Percentiles rank a stretch among this genome's conserved stretches.
phyloP scores from a whole-genome alignment of 202 grass and related monocot genomes.

The Schoenoplectus tabernaemontani region DNA sequence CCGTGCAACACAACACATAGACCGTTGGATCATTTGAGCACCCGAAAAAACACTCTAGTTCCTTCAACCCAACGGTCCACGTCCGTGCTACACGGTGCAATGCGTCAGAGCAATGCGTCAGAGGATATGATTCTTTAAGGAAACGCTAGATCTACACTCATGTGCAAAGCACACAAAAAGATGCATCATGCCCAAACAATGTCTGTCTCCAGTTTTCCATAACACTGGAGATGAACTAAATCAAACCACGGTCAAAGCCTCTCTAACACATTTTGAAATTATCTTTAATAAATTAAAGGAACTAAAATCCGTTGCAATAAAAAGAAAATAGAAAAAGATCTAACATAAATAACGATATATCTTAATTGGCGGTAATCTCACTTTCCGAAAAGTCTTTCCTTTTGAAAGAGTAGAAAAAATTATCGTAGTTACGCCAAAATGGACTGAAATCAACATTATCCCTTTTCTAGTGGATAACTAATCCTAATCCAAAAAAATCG shows the following conservation, averaged over 20 bases:
- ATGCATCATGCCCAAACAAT: background rate
- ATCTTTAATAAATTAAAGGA: background rate
- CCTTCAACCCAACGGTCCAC: too few species aligned
- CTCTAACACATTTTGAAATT: conserved; percentile 2
- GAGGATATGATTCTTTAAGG: background rate
- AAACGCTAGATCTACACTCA: background rate
- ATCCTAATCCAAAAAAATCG: background rate
- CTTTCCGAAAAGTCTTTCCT: background rate
- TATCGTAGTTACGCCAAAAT: background rate
- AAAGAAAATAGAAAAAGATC: background rate
- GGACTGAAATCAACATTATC: background rate
- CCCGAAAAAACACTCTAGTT: too few species aligned
- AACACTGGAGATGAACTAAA: background rate
- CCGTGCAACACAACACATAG: too few species aligned
- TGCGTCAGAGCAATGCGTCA: too few species aligned
- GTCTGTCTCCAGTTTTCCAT: background rate
- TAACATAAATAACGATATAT: background rate
- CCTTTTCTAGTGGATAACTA: background rate
- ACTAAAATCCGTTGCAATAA: background rate
- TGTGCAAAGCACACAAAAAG: background rate
- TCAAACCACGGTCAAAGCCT: background rate
- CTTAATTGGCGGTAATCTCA: background rate
- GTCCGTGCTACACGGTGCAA: too few species aligned
- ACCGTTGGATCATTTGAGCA: too few species aligned
- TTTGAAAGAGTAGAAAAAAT: background rate